Evolutionary conservation across 2,329 filamentous ascomycete species (phyloP).

Genomic region (Aureobasidium sp.): DNA sequence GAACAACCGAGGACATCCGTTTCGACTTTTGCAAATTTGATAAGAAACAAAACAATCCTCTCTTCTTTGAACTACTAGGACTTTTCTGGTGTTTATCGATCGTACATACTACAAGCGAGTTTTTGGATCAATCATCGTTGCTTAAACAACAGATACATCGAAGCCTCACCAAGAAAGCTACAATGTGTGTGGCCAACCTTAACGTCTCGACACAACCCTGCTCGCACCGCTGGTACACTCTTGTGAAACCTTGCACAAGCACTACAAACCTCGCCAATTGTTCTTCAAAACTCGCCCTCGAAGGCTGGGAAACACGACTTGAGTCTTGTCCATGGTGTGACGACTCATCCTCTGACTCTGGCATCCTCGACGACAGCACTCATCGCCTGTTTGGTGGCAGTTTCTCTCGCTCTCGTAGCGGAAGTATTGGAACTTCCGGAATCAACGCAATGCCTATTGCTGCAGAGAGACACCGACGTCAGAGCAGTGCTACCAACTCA

Average conservation of each 20-base stretch:
- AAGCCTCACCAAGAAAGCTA: constrained; percentile 16
- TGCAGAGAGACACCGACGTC: constrained; percentile 25
- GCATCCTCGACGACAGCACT: constrained; percentile 44
- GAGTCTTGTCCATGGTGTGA: constrained; percentile 55
- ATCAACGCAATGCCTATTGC: constrained; percentile 23
- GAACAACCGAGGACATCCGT: constrained; percentile 7
- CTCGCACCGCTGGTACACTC: constrained; percentile 56
- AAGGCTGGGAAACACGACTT: constrained; percentile 56
- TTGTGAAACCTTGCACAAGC: constrained; percentile 48
- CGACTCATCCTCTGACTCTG: constrained; percentile 19
- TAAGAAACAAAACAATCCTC: constrained; percentile 10
- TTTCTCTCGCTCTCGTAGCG: constrained; percentile 37
- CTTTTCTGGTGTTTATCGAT: neutral
- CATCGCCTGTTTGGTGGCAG: constrained; percentile 52
- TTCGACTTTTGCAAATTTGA: constrained; percentile 10
- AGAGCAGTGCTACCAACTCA: constrained; percentile 24
- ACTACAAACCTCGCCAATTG: constrained; percentile 54
- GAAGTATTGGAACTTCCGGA: constrained; percentile 28
- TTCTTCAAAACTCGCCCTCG: constrained; percentile 46
- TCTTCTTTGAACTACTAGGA: neutral
- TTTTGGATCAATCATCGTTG: neutral
- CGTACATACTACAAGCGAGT: neutral
- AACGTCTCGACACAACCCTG: constrained; percentile 53
- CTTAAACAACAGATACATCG: neutral
- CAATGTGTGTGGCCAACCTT: constrained; percentile 57